These are phyloP conservation scores for Ilex paraguariensis DNA, from an alignment of 305 asterid species.

Conservation along the genomic window DNA sequence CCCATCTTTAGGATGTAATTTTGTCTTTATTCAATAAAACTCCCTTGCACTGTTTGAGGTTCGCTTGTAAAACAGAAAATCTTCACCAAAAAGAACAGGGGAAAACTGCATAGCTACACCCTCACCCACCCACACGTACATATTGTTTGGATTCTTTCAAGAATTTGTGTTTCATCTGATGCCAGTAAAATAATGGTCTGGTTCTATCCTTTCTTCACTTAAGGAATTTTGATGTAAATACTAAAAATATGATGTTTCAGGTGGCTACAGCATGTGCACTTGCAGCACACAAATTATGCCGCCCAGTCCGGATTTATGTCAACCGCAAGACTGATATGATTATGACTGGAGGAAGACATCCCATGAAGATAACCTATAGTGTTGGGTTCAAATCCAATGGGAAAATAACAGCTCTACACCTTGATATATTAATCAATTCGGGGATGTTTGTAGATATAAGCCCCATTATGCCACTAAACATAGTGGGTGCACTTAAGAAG, in stretches of 20 bases:
- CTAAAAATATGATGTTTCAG: slow-evolving; percentile 19
- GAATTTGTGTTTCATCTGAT: background rate
- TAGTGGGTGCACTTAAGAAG: slow-evolving; percentile 45
- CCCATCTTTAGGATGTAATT: too few species aligned
- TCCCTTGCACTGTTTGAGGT: too few species aligned
- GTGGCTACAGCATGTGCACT: slow-evolving; percentile 74
- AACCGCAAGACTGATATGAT: slow-evolving; percentile 78
- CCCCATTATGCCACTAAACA: slow-evolving; percentile 44
- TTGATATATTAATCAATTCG: slow-evolving; percentile 56
- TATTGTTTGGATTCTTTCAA: too few species aligned
- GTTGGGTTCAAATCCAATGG: slow-evolving; percentile 74
- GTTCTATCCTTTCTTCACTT: background rate
- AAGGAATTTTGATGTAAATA: background rate
- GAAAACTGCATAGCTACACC: too few species aligned
- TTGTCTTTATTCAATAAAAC: too few species aligned
- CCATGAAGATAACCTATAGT: slow-evolving; percentile 71
- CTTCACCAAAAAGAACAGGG: too few species aligned
- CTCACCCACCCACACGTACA: too few species aligned
- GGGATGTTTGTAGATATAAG: slow-evolving; percentile 56
- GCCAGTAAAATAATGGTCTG: background rate
- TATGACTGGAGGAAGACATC: slow-evolving; percentile 78
- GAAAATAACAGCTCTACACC: slow-evolving; percentile 72
- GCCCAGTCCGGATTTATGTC: slow-evolving; percentile 64
- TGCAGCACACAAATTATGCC: slow-evolving; percentile 64
- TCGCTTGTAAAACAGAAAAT: too few species aligned